Evolutionary conservation across 768 basidiomycete genomes (phyloP).

Genomic region (Lentinula boryana): DNA sequence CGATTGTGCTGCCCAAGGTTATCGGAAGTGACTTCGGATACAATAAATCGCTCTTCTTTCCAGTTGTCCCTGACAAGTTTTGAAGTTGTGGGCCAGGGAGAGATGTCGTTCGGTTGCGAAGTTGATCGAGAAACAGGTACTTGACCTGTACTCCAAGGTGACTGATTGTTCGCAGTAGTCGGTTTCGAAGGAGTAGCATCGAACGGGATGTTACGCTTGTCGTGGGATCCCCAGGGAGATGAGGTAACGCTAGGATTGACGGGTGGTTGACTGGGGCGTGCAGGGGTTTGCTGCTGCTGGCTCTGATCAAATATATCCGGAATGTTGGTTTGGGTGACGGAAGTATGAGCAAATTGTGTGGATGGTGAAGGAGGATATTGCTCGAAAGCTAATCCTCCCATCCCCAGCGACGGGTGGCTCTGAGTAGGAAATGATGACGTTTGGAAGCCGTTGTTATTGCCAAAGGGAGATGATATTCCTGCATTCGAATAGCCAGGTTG

Average conservation of each 20-base stretch:
- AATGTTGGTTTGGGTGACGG: neutral
- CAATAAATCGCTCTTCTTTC: slow-evolving; percentile 20
- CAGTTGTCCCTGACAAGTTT: neutral
- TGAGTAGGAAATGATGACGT: neutral
- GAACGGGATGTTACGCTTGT: slow-evolving; percentile 29
- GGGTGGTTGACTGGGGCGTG: neutral
- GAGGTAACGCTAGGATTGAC: slow-evolving; percentile 12
- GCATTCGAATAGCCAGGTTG: neutral
- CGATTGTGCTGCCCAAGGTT: slow-evolving; percentile 58
- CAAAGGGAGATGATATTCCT: neutral
- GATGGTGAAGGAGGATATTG: slow-evolving; percentile 13
- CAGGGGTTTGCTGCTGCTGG: neutral
- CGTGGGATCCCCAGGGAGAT: slow-evolving; percentile 28
- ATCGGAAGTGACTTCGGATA: slow-evolving; percentile 49
- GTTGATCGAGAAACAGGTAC: slow-evolving; percentile 16
- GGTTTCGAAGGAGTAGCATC: slow-evolving; percentile 39
- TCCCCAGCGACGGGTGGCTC: neutral
- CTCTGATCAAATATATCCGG: slow-evolving; percentile 3
- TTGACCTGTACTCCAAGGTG: slow-evolving; percentile 2
- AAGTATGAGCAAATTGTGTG: slow-evolving; percentile 8
- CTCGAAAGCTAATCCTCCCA: slow-evolving; percentile 1
- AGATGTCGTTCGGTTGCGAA: slow-evolving; percentile 29
- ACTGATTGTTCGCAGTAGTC: neutral
- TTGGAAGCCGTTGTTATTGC: neutral
- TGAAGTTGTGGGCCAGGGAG: neutral